A percentile compares a stretch with the other conserved stretches of the same genome.
Conservation (phyloP, 495 filamentous ascomycete genomes). For the Astrothelium macrocarpum region DNA sequence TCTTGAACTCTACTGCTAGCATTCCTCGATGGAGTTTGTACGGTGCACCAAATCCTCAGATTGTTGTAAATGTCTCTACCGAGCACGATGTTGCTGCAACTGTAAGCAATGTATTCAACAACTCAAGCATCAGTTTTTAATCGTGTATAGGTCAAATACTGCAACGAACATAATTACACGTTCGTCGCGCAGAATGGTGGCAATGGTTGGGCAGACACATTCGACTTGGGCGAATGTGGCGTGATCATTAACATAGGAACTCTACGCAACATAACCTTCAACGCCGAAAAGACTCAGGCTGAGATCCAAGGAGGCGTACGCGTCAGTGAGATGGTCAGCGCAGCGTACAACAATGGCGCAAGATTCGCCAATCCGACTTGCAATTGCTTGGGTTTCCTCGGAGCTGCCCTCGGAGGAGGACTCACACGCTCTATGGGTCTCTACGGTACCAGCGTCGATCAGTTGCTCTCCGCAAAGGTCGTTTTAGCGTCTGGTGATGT, state of each 20-base stretch:
- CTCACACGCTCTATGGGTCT: neutral
- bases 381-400: constrained; percentile 6
- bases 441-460: neutral
- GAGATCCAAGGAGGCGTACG: neutral
- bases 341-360: neutral
- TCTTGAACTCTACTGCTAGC: no score
- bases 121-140: neutral
- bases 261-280: neutral
- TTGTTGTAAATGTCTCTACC: constrained; percentile 9
- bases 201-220: constrained; percentile 15
- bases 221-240: constrained; percentile 4
- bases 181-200: constrained; percentile 16
- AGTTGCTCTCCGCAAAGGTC: constrained; percentile 5
- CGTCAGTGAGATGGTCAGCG: neutral
- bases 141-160: constrained; percentile 8
- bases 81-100: constrained; percentile 12
- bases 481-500: constrained; percentile 23
- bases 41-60: neutral
- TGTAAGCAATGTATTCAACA: constrained; percentile 1
- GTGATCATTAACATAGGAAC: neutral
- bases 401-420: neutral
- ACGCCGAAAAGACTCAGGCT: neutral
- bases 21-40: constrained; percentile 2
- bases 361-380: neutral
- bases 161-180: constrained; percentile 3